Evolutionary conservation across 2,329 filamentous ascomycete genomes (phyloP), one percentile per base, ranked within the genome.

Genomic region (Aureobasidium zeae): DNA sequence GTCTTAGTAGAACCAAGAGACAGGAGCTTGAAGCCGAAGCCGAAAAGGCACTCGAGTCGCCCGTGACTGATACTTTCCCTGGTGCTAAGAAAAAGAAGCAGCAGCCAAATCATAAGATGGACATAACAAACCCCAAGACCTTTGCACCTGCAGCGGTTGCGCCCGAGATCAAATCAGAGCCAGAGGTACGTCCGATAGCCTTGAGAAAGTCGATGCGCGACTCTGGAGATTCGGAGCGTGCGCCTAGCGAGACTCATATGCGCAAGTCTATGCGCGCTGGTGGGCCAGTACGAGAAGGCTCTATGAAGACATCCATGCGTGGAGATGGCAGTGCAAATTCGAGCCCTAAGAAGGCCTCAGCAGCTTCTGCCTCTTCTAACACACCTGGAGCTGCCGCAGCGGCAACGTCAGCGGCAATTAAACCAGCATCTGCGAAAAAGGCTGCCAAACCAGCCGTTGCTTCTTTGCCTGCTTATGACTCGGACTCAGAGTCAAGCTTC

Each of bases 401-500:
- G 6, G 26, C 51, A 5, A 37, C 48, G 1, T 16, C 34, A 19
- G 50, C 54, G 7, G 55, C 51, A 29, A 44, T 49, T 5, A 55
- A 51, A 36, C 32, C 55, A 25, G 54, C 57, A 26, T 53, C 55
- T 25, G 50, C 56, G 32, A 17, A 45, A 17, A 33, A 26, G 7
- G 24, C 45, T 15, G 11, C 37, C 13, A 36, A 42, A 13, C 36
- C 45, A 13, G 30, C 26, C 2, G 26, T 37, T 3, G 36, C 36
- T 16, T 19, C 37, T 26, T 25, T 38, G 3, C 34, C 56, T 10
- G 57, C 62, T n/a, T 60, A 65, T 36, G 67, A 69, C 37, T 61
- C 58, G 48, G 67, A 67, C 25, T 71, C 69, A 3, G 68, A 63
- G 16, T 94, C 84, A 63, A 94, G 86, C 58, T 94, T 94, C 66